Base-by-base conservation (phyloP, 371 early-diverging fungal species). In the Mucor saturninus region DNA sequence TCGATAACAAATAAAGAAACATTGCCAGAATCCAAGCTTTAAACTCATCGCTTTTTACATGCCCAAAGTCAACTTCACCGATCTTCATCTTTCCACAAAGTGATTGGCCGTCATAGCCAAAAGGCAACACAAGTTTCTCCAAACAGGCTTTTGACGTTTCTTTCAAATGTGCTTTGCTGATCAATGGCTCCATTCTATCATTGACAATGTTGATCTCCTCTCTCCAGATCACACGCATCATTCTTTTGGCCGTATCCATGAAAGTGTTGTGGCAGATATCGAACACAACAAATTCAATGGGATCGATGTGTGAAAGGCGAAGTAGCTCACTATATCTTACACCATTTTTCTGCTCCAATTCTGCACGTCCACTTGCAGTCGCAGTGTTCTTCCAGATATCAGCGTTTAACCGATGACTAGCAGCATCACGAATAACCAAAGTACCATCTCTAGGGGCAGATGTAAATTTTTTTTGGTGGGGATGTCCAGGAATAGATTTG, bases 221-320 rank as follows among this genome's bases (percentile, higher is more conserved):
- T 4, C 21, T 7, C 48, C 48, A 48, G 4, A 28, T 28, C 6
- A 3, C 15, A 15, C 7, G n/a, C 38, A 38, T 10, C 54, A 54
- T 52, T 15, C 61, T 21, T 15, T 56, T 56, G 4, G 61, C 45
- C 5, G 52, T 49, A 14, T 59, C 59, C 15, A 58, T 40, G 40
- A 54, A 61, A 10, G 54, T 21, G 29, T 64, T 59, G 48, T 69
- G 69, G 61, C 60, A 61, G 2, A 55, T 40, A 42, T 69, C 69
- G 21, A 68, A 42, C n/a, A 40, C 42, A 21, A 42, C 59, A 30
- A 7, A 57, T 6, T 59, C 48, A 42, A 56, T 50, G 5, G 50
- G 28, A 53, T 69, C 64, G 46, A 69, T 61, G 29, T 69, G 57
- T 11, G n/a, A 43, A 1, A 69, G 40, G 4, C 54, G 13, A 42